These are phyloP conservation scores for Laguncularia racemosa DNA, from an alignment of 345 rosid genomes.

Conservation along the genomic window DNA sequence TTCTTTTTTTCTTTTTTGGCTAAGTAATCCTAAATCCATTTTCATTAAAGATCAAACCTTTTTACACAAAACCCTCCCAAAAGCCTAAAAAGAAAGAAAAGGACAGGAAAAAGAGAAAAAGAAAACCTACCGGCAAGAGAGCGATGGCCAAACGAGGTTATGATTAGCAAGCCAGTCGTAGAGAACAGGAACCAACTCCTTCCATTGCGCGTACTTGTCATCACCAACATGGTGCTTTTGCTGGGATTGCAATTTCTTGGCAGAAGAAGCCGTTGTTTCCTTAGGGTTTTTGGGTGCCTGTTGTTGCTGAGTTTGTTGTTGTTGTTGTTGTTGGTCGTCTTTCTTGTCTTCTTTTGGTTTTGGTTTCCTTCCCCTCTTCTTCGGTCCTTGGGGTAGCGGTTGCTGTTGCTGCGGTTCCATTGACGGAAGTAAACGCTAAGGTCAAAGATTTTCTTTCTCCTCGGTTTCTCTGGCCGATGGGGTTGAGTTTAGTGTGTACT, in stretches of 20 bases:
- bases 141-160: conserved; percentile 99
- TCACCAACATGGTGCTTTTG: conserved; percentile 53
- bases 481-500: no score
- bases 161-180: conserved; percentile 99
- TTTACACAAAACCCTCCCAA: not conserved
- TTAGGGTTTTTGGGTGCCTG: conserved; percentile 21
- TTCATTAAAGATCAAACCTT: not conserved
- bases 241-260: conserved; percentile 13
- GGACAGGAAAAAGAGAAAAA: conserved; percentile 10
- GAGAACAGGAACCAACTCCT: conserved; percentile 86
- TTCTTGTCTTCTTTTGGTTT: conserved; percentile 71
- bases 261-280: not conserved
- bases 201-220: conserved; percentile 94
- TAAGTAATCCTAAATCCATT: conserved; percentile 1
- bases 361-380: conserved; percentile 93
- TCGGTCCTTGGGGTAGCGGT: conserved; percentile 30
- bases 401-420: conserved; percentile 29
- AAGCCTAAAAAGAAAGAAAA: not conserved
- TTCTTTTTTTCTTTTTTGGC: no score
- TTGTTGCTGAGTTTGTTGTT: conserved; percentile 8
- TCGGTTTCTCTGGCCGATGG: no score
- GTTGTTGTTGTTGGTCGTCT: conserved; percentile 16
- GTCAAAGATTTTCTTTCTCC: no score
- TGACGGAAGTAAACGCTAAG: not conserved
- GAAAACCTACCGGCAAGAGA: conserved; percentile 79